Evolutionary conservation across 2,329 filamentous ascomycete species (phyloP).

Genomic region (Colletotrichum brevisporum): DNA sequence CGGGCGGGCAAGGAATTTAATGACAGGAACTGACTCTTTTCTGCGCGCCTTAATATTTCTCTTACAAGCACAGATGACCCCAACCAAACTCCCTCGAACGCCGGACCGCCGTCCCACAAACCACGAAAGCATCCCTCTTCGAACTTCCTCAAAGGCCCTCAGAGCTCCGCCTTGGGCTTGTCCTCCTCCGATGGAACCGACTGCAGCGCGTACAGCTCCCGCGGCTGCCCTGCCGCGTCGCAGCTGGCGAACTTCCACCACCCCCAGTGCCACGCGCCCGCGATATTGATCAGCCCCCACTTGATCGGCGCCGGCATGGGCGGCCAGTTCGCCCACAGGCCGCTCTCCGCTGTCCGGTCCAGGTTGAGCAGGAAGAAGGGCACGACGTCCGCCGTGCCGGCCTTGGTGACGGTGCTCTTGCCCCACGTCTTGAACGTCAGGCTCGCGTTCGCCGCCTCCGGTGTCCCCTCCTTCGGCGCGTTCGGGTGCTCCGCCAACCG

Average conservation of each 20-base stretch:
- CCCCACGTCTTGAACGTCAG: constrained; percentile 72
- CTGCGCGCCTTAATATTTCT: constrained; percentile 25
- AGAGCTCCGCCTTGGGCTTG: constrained; percentile 31
- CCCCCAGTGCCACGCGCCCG: constrained; percentile 67
- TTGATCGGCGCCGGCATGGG: constrained; percentile 73
- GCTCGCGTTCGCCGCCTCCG: constrained; percentile 60
- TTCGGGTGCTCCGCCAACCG: constrained; percentile 63
- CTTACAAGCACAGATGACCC: constrained; percentile 16
- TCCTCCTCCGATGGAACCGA: constrained; percentile 22
- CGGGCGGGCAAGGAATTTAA: constrained; percentile 2
- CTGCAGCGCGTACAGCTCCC: constrained; percentile 66
- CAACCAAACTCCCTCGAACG: constrained; percentile 12
- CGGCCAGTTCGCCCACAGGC: constrained; percentile 74
- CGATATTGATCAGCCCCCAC: constrained; percentile 73
- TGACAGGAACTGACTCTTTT: constrained; percentile 12
- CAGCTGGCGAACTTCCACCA: constrained; percentile 79
- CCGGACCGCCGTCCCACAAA: constrained; percentile 6
- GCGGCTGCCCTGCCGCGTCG: constrained; percentile 65
- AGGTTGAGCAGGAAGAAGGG: constrained; percentile 77
- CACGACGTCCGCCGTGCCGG: constrained; percentile 70
- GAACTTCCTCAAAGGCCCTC: not conserved
- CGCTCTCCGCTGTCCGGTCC: constrained; percentile 71
- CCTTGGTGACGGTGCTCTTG: constrained; percentile 74
- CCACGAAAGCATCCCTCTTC: not conserved
- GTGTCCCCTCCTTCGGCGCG: constrained; percentile 62